These are phyloP conservation scores for Aspergillus affinis DNA, from an alignment of 495 filamentous ascomycete species.

Conservation along the genomic window DNA sequence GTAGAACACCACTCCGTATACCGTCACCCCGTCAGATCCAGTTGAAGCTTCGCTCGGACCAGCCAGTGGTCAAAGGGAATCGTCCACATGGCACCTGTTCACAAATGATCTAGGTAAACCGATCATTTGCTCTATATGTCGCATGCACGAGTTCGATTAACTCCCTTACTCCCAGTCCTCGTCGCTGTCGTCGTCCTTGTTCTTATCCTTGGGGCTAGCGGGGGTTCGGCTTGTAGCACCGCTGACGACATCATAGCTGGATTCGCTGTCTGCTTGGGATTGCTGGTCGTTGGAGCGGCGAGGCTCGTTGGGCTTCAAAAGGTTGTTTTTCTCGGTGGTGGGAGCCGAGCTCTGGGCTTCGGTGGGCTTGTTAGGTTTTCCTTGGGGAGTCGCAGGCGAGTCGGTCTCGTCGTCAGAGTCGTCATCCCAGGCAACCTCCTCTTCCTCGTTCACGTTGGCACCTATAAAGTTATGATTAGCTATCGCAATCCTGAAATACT, in stretches of 20 bases:
- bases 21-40: neutral
- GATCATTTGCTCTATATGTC: neutral
- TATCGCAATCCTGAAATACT: conserved; percentile 18
- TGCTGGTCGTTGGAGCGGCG: conserved; percentile 85
- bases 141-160: neutral
- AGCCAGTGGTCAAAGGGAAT: conserved; percentile 19
- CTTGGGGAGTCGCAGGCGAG: conserved; percentile 53
- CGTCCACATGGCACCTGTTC: neutral
- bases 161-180: conserved; percentile 78
- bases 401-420: conserved; percentile 66
- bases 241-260: conserved; percentile 91
- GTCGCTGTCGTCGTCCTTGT: conserved; percentile 59
- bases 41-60: conserved; percentile 12
- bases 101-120: neutral
- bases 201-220: conserved; percentile 70
- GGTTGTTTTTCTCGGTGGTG: conserved; percentile 37
- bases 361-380: conserved; percentile 29
- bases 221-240: conserved; percentile 77
- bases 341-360: conserved; percentile 12
- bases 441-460: conserved; percentile 63
- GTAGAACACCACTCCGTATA: conserved; percentile 1
- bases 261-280: conserved; percentile 82
- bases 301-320: conserved; percentile 59
- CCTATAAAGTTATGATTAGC: conserved; percentile 29
- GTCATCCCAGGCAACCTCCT: conserved; percentile 85